Evolutionary conservation across 2,329 filamentous ascomycete species (phyloP).

Genomic region (Paraphaeosphaeria sporulosa): DNA sequence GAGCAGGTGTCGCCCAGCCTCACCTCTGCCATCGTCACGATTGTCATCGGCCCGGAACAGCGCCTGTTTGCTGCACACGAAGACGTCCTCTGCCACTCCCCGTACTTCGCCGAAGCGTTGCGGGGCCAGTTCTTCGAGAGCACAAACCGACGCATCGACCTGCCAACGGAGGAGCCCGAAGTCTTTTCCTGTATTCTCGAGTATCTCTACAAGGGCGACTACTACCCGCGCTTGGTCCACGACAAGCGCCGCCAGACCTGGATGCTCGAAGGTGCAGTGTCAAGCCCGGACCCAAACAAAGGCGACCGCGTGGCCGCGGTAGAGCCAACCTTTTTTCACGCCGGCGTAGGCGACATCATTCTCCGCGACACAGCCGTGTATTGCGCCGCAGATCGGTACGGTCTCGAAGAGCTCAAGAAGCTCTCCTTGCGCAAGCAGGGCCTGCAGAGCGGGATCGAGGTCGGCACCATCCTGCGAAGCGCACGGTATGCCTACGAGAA

Average conservation of each 20-base stretch:
- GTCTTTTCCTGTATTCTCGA: constrained; percentile 93
- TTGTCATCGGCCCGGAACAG: constrained; percentile 83
- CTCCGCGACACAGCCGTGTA: constrained; percentile 94
- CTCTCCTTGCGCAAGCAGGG: constrained; percentile 94
- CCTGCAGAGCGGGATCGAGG: constrained; percentile 89
- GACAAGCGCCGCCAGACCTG: constrained; percentile 87
- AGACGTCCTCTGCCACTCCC: constrained; percentile 85
- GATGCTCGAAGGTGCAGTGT: constrained; percentile 79
- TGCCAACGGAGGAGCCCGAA: constrained; percentile 84
- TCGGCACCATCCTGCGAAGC: constrained; percentile 87
- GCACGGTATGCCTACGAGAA: constrained; percentile 95
- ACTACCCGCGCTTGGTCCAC: constrained; percentile 87
- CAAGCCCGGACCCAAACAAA: constrained; percentile 63
- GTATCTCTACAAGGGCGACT: constrained; percentile 97
- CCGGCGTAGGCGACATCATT: constrained; percentile 76
- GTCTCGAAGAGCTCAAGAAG: constrained; percentile 89
- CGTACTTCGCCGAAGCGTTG: constrained; percentile 79
- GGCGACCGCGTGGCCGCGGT: constrained; percentile 64
- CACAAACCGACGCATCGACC: constrained; percentile 76
- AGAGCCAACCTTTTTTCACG: constrained; percentile 80
- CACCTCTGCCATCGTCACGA: constrained; percentile 80
- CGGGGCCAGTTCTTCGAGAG: constrained; percentile 76
- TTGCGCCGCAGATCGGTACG: constrained; percentile 89
- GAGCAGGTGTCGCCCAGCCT: constrained; percentile 60
- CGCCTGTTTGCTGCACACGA: constrained; percentile 95